Conservation (phyloP, 164 flowering plant species). For the Warburgia ugandensis region DNA sequence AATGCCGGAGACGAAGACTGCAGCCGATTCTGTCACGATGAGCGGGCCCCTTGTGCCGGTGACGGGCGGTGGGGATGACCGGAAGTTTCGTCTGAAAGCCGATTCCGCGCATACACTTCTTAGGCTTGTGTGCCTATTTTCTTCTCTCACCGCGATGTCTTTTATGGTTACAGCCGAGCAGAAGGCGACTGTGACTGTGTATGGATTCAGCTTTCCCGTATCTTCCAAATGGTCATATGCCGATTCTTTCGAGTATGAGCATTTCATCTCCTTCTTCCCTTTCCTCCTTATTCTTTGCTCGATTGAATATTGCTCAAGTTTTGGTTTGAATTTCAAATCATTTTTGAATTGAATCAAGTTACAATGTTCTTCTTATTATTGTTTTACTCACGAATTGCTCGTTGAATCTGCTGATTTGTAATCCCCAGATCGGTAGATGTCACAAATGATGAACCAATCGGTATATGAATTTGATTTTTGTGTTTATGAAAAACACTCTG, state of each 20-base stretch:
- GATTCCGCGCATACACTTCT: constrained; percentile 31
- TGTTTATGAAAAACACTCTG: too few relatives aligned
- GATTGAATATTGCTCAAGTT: background rate
- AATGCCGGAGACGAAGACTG: constrained; percentile 29
- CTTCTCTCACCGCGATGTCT: constrained; percentile 36
- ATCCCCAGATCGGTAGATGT: too few relatives aligned
- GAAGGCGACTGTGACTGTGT: constrained; percentile 33
- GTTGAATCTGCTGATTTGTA: too few relatives aligned
- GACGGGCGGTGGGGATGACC: background rate
- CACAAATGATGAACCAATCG: too few relatives aligned
- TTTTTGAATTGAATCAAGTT: too few relatives aligned
- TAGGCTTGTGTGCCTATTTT: constrained; percentile 39
- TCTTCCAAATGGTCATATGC: constrained; percentile 76
- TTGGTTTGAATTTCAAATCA: too few relatives aligned
- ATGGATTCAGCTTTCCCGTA: constrained; percentile 61
- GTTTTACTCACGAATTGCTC: too few relatives aligned
- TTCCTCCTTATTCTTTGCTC: background rate
- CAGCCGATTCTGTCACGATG: constrained; percentile 25
- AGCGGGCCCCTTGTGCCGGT: constrained; percentile 31
- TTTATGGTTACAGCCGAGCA: constrained; percentile 62
- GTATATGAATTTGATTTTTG: too few relatives aligned
- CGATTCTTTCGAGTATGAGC: constrained; percentile 62
- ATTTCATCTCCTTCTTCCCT: background rate
- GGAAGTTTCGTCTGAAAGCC: constrained; percentile 19
- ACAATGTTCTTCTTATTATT: too few relatives aligned